Evolutionary conservation across 106 monocot species (phyloP), one percentile per base, ranked within the genome.

Genomic region (Narthecium ossifragum): DNA sequence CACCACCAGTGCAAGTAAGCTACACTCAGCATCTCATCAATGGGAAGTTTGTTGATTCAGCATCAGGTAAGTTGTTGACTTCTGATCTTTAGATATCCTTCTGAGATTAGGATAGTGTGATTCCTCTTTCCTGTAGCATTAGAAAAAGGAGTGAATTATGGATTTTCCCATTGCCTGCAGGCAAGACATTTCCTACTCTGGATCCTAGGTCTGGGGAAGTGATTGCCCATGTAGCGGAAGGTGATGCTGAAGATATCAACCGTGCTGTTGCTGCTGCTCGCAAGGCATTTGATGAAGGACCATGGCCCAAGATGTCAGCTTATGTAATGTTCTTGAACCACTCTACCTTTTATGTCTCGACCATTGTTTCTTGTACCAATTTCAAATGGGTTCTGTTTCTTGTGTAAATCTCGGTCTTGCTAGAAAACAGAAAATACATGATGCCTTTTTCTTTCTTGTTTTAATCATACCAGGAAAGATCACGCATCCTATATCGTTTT

Each of bases 221-320:
- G 50, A 98, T 98, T 62, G 78, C 96, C 3, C 81, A 91, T 70
- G 96, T 98, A 21, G 75, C 96, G 12, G 96, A 98, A 73, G 96
- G 90, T 15, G 96, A 98, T 75, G 64, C 28, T 0, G 90, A 84
- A 67, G 96, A 98, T 59, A 30, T 91, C 33, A 70, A 90, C 60
- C 65, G 64, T 34, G 96, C 96, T 27, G 96, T 98, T 6, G n/a
- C 22, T 28, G 87, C 87, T 55, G 96, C 96, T 63, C 86, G 96
- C 51, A 87, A 91, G 76, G 96, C 96, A 0, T 98, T 98, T 53
- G 96, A 98, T 64, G 81, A 91, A 60, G 96, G 96, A 36, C 96
- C 96, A 34, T 98, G 96, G 96, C 83, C 87, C 11, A 98, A 43
- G 65, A 90, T 98, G 90, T 64, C 90, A 34, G 84, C 71, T 26